phyloP scores from a whole-genome alignment of 2,329 filamentous ascomycete genomes.

The Phaeoacremonium minimum region DNA sequence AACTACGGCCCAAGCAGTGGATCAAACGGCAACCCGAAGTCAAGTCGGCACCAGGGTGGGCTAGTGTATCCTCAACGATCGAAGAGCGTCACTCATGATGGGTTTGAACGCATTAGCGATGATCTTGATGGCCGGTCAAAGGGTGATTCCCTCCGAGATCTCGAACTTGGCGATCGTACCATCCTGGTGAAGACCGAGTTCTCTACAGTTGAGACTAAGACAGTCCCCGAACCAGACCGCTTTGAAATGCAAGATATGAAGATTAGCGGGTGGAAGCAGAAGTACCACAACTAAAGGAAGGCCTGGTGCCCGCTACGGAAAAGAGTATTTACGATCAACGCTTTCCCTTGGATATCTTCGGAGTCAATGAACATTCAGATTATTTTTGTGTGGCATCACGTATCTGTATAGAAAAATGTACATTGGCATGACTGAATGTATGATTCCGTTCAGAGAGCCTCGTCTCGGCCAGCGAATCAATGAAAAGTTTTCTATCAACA shows the following conservation, averaged over 20 bases:
- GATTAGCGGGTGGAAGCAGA: background rate
- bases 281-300: no score
- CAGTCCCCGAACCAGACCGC: background rate
- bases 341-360: no score
- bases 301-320: no score
- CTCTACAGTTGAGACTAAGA: background rate
- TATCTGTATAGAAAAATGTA: no score
- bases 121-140: background rate
- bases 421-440: no score
- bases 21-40: background rate
- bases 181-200: background rate
- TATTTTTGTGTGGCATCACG: no score
- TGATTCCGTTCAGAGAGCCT: no score
- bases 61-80: background rate
- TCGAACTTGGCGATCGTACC: background rate
- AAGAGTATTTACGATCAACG: no score
- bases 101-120: background rate
- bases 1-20: conserved; percentile 1
- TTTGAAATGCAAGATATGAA: background rate
- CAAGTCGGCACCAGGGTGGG: background rate
- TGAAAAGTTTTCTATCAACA: no score
- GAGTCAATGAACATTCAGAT: no score
- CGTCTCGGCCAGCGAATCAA: no score
- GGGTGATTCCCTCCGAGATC: background rate
- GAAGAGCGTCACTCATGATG: background rate